Evolutionary conservation across 108 stramenopile species (phyloP), one percentile per base, ranked within the genome.

Genomic region (Craspedostauros australis): DNA sequence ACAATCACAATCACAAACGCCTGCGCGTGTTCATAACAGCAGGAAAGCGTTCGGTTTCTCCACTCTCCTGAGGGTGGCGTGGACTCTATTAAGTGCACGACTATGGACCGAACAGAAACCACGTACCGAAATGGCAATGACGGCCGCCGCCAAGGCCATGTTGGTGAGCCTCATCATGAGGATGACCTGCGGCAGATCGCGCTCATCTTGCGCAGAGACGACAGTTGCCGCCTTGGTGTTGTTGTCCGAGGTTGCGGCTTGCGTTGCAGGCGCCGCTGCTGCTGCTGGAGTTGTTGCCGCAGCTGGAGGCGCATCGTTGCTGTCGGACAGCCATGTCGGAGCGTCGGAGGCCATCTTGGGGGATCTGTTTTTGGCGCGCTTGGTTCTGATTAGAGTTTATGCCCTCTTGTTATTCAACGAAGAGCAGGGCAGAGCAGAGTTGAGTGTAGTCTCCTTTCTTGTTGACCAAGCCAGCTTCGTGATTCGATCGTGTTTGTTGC

Each of bases 101-200:
- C 12, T 36, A 11, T 20, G 31, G 8, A 46, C 18, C 11, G 6
- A 22, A n/a, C 15, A 8, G 43, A 14, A 8, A 22, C 2, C 4
- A 77, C 85, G 60, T 62, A 88, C 82, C 50, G 81, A 77, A 22
- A 29, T 15, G 14, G 77, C 73, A 32, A 91, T 77, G 4, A 91
- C 50, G 21, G 77, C 70, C 25, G 36, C 69, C 2, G 86, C 77
- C 14, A 70, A 71, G 34, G 62, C 84, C 72, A 91, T 64, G 46
- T 91, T 91, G 0, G 71, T 39, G 27, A 88, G 36, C 8, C 90
- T 64, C 82, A 87, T 87, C 31, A 76, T 66, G 14, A 91, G 54
- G 54, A 91, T 88, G 21, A 85, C 54, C 14, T 64, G 54, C 6
- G 81, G 77, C 27, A 91, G 75, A 49, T 87, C 85, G 18, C 65